These are phyloP conservation scores for Hypoxylon sp. DNA, from an alignment of 2,329 filamentous ascomycete species.

Conservation along the genomic window DNA sequence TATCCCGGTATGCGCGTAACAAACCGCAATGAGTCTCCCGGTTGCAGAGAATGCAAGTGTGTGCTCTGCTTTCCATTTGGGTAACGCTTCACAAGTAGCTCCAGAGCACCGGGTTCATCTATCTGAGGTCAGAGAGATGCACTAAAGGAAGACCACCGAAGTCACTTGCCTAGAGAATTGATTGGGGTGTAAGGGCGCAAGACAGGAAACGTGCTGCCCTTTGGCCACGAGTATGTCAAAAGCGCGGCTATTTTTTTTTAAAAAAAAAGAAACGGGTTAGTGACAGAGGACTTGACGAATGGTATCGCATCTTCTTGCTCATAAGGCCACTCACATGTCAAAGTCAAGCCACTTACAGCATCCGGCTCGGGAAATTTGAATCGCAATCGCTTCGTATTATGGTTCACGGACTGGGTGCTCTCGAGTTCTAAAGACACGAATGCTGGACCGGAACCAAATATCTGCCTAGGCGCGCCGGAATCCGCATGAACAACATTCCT, in stretches of 20 bases:
- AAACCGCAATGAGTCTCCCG: constrained; percentile 74
- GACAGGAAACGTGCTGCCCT: constrained; percentile 70
- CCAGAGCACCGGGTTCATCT: constrained; percentile 72
- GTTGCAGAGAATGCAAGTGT: constrained; percentile 75
- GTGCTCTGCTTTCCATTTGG: constrained; percentile 74
- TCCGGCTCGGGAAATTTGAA: constrained; percentile 68
- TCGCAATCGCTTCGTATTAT: constrained; percentile 71
- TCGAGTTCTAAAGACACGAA: constrained; percentile 66
- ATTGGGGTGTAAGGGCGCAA: constrained; percentile 78
- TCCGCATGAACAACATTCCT: constrained; percentile 48
- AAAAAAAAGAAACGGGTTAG: constrained; percentile 6
- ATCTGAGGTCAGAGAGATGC: constrained; percentile 27
- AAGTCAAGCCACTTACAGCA: constrained; percentile 63
- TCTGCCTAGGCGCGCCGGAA: constrained; percentile 47
- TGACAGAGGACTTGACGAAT: neutral
- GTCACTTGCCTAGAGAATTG: constrained; percentile 62
- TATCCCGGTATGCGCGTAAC: constrained; percentile 68
- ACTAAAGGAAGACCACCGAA: neutral
- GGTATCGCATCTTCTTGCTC: neutral
- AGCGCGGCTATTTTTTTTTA: constrained; percentile 62
- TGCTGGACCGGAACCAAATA: constrained; percentile 57
- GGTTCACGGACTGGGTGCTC: constrained; percentile 68
- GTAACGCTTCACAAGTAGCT: constrained; percentile 78
- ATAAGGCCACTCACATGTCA: constrained; percentile 61
- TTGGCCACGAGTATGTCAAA: constrained; percentile 72